Conservation (phyloP, 2,329 filamentous ascomycete genomes). For the Pseudogymnoascus sp. region DNA sequence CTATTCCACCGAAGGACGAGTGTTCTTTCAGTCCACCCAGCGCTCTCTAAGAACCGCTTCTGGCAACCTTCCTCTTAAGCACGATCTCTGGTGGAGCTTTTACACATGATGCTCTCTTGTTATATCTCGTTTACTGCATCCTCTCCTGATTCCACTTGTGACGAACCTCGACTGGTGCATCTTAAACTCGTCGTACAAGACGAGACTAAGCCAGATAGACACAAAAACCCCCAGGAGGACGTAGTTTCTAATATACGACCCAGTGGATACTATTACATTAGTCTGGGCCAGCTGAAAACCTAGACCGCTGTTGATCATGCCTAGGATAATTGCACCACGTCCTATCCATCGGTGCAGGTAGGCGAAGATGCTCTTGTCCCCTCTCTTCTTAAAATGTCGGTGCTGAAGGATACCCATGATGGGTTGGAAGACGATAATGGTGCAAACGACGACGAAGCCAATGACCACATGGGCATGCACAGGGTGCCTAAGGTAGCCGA, state of each 20-base stretch:
- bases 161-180: neutral
- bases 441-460: neutral
- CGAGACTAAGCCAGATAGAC: neutral
- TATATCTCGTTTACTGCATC: neutral
- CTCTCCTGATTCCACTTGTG: neutral
- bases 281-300: slow-evolving; percentile 15
- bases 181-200: neutral
- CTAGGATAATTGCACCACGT: slow-evolving; percentile 14
- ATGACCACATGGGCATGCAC: neutral
- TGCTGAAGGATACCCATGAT: slow-evolving; percentile 15
- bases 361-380: slow-evolving; percentile 13
- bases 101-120: neutral
- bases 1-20: neutral
- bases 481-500: neutral
- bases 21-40: neutral
- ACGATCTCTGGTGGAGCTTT: neutral
- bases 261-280: slow-evolving; percentile 9
- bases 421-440: slow-evolving; percentile 8
- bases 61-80: neutral
- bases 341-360: slow-evolving; percentile 16
- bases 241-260: slow-evolving; percentile 14
- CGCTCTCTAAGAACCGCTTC: neutral
- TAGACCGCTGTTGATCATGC: slow-evolving; percentile 16
- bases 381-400: slow-evolving; percentile 15
- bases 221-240: neutral